Evolutionary conservation across 1,284 basidiomycete genomes (phyloP).

Genomic region (Tylopilus sp.): DNA sequence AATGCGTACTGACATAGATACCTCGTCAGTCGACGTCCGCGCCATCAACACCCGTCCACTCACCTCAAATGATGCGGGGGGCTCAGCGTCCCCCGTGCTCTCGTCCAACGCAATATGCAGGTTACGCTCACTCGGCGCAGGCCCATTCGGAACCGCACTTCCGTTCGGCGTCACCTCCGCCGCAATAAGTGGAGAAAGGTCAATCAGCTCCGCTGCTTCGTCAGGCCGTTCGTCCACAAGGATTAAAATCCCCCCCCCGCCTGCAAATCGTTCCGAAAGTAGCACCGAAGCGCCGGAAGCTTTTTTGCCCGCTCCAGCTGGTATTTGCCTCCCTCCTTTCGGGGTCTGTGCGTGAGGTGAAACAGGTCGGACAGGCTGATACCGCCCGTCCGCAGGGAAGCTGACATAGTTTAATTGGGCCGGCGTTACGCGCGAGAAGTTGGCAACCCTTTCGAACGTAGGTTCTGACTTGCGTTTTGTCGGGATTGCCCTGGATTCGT

Average conservation of each 20-base stretch:
- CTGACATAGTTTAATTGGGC: constrained; percentile 83
- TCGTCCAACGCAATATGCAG: constrained; percentile 68
- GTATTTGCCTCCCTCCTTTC: constrained; percentile 40
- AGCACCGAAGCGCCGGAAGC: constrained; percentile 22
- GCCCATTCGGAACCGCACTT: constrained; percentile 22
- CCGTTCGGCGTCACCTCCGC: constrained; percentile 29
- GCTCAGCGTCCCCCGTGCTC: constrained; percentile 70
- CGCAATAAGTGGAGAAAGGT: constrained; percentile 52
- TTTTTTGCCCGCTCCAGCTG: constrained; percentile 30
- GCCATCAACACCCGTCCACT: constrained; percentile 60
- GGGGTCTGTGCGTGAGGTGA: constrained; percentile 47
- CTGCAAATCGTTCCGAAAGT: constrained; percentile 60
- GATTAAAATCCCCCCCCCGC: constrained; percentile 83
- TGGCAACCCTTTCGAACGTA: constrained; percentile 72
- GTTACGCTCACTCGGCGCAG: constrained; percentile 30
- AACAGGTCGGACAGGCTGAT: constrained; percentile 87
- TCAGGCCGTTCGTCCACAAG: constrained; percentile 68
- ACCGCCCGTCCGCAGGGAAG: constrained; percentile 79
- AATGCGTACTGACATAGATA: constrained; percentile 25
- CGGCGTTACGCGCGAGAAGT: constrained; percentile 93
- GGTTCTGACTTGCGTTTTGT: constrained; percentile 71
- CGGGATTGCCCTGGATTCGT: constrained; percentile 46
- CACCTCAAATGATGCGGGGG: constrained; percentile 80
- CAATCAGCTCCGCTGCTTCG: constrained; percentile 73
- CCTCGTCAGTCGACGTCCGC: constrained; percentile 4